Conservation (phyloP, 495 filamentous ascomycete species). For the Penicillium crystallinum region DNA sequence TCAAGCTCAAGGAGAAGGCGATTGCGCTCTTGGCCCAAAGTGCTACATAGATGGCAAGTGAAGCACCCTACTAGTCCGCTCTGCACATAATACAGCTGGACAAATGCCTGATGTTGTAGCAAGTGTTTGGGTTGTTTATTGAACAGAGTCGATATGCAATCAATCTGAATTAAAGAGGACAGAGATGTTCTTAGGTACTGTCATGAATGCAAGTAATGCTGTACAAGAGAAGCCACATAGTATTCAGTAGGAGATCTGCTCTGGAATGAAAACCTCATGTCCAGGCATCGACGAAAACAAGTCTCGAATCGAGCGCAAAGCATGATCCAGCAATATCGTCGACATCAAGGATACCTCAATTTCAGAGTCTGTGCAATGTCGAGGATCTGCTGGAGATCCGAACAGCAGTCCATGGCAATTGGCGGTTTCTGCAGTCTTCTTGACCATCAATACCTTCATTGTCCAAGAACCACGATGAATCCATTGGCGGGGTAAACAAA, state of each 20-base stretch:
- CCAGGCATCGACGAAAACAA: not conserved
- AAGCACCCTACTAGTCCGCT: not conserved
- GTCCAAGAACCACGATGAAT: too few species aligned
- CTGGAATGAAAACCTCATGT: not conserved
- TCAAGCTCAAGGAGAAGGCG: conserved; percentile 69
- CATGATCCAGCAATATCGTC: too few species aligned
- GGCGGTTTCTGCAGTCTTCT: too few species aligned
- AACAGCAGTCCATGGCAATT: too few species aligned
- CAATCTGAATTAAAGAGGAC: not conserved
- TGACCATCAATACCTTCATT: too few species aligned
- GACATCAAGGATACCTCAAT: too few species aligned
- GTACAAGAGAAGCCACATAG: not conserved
- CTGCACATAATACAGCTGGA: not conserved
- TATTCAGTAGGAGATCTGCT: not conserved
- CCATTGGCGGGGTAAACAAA: too few species aligned
- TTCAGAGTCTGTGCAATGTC: too few species aligned
- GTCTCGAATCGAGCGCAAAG: too few species aligned
- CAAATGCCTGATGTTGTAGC: not conserved
- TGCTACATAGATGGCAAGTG: not conserved
- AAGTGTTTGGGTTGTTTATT: not conserved
- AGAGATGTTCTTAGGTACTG: too few species aligned
- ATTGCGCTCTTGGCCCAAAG: conserved; percentile 38
- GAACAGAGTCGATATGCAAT: not conserved
- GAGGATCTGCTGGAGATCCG: too few species aligned
- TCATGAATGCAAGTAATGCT: not conserved